These are phyloP conservation scores for Cymbopogon flexuosus DNA, from an alignment of 202 grass and related monocot species.

Conservation along the genomic window DNA sequence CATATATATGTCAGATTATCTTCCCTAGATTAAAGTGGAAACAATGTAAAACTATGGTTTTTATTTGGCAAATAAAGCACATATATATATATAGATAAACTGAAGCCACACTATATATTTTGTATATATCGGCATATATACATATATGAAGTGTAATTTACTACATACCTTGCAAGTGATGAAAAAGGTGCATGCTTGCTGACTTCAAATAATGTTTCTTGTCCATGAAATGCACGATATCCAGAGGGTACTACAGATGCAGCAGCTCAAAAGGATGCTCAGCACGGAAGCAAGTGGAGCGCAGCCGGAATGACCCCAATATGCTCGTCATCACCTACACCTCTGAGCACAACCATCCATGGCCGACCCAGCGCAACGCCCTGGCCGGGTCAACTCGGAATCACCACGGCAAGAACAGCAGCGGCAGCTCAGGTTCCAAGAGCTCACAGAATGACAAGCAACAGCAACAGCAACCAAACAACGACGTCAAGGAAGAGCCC, in stretches of 20 bases:
- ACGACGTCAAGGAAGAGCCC: conserved; percentile 53
- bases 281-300: conserved; percentile 97
- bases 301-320: conserved; percentile 81
- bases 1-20: conserved; percentile 5
- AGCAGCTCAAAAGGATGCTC: conserved; percentile 98
- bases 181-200: not conserved
- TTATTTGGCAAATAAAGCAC: not conserved
- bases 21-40: not conserved
- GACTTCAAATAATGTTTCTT: conserved; percentile 31
- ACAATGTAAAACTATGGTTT: not conserved
- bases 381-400: conserved; percentile 80
- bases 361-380: conserved; percentile 90
- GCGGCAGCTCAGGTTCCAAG: conserved; percentile 49
- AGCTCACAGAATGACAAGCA: conserved; percentile 28
- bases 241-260: conserved; percentile 97
- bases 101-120: not conserved
- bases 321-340: conserved; percentile 98
- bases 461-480: not conserved
- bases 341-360: conserved; percentile 98
- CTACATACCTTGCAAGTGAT: not conserved
- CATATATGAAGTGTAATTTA: not conserved
- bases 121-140: not conserved
- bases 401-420: conserved; percentile 46
- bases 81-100: not conserved
- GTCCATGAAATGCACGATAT: conserved; percentile 28